These are phyloP conservation scores for Phytophthora quininea DNA, from an alignment of 352 stramenopile species.

Conservation along the genomic window DNA sequence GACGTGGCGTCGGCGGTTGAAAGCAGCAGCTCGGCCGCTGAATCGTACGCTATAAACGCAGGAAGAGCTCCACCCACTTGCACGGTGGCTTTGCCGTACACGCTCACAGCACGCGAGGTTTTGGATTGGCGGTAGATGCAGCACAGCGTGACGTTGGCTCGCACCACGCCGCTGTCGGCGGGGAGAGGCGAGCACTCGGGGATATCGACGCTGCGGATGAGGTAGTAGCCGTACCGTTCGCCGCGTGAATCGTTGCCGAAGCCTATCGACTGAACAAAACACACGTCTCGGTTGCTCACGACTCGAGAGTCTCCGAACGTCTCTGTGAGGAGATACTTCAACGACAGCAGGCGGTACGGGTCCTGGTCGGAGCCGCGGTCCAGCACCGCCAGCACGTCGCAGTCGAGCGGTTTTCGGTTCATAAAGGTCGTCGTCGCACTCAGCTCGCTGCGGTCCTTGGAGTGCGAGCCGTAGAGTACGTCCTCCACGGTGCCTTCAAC, in stretches of 20 bases:
- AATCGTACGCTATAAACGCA: constrained; percentile 54
- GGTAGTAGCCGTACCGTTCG: constrained; percentile 55
- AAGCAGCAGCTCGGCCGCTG: constrained; percentile 47
- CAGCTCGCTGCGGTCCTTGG: constrained; percentile 66
- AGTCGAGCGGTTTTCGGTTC: constrained; percentile 47
- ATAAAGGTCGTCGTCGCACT: constrained; percentile 53
- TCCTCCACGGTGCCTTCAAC: constrained; percentile 61
- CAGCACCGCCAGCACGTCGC: constrained; percentile 50
- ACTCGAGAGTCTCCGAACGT: constrained; percentile 49
- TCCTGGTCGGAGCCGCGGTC: constrained; percentile 49
- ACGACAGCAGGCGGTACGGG: constrained; percentile 56
- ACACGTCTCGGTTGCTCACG: constrained; percentile 59
- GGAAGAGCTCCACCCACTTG: constrained; percentile 53
- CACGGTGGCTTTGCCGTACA: constrained; percentile 66
- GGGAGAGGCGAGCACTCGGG: constrained; percentile 52
- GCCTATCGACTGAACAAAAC: constrained; percentile 58
- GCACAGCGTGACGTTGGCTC: constrained; percentile 60
- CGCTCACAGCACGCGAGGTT: constrained; percentile 35
- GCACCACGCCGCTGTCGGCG: constrained; percentile 49
- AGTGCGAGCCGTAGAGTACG: constrained; percentile 59
- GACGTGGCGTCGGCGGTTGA: constrained; percentile 40
- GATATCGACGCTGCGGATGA: constrained; percentile 61
- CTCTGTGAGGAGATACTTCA: constrained; percentile 62
- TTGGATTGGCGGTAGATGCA: constrained; percentile 69
- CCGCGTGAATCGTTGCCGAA: constrained; percentile 40